Conservation (phyloP, 1,139 yeast species). For the Sugiyamaella sp. region DNA sequence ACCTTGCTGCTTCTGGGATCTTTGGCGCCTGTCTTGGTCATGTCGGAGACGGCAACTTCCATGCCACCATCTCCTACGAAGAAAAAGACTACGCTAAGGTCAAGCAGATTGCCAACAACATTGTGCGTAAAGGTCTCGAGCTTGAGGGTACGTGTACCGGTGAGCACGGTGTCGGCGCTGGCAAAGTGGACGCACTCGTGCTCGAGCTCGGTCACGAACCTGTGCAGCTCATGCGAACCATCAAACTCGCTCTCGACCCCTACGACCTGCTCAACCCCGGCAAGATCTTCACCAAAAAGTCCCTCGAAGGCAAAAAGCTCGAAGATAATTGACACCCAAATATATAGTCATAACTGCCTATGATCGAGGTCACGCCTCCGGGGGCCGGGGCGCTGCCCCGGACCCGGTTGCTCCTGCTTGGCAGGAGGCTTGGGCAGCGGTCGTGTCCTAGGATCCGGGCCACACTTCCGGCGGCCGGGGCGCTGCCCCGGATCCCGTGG, state of each 20-base stretch:
- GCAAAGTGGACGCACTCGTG: conserved; percentile 65
- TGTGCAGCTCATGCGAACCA: conserved; percentile 70
- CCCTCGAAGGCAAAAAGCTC: conserved; percentile 21
- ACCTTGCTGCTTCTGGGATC: conserved; percentile 60
- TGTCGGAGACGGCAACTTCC: conserved; percentile 92
- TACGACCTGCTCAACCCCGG: conserved; percentile 74
- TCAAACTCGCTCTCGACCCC: conserved; percentile 76
- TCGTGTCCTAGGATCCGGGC: too few relatives aligned
- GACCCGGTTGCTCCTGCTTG: background rate
- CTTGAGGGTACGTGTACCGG: conserved; percentile 89
- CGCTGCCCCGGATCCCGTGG: background rate
- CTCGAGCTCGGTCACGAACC: conserved; percentile 71
- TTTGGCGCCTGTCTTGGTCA: conserved; percentile 70
- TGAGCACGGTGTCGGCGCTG: conserved; percentile 87
- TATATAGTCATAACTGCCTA: background rate
- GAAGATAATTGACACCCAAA: background rate
- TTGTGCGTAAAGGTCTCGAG: conserved; percentile 68
- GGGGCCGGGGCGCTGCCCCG: conserved; percentile 10
- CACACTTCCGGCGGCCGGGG: too few relatives aligned
- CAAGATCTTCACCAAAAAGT: conserved; percentile 54
- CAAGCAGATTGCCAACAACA: conserved; percentile 60
- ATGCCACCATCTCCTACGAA: conserved; percentile 78
- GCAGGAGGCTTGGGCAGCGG: too few relatives aligned
- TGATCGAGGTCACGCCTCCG: conserved; percentile 9
- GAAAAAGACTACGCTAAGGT: conserved; percentile 71